phyloP scores from a whole-genome alignment of 176 grass and related monocot genomes.

The Phragmites australis region DNA sequence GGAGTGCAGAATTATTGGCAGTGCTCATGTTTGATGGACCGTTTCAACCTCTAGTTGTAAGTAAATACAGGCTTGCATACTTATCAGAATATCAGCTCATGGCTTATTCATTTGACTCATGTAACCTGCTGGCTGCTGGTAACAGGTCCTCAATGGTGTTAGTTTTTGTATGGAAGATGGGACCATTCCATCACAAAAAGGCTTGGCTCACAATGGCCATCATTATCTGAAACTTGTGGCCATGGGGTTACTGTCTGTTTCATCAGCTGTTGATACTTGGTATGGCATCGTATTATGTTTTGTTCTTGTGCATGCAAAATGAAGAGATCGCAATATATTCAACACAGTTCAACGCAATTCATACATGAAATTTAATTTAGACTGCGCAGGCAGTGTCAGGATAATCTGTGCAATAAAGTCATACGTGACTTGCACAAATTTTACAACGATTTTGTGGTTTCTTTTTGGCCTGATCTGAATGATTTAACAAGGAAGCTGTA shows the following conservation, averaged over 20 bases:
- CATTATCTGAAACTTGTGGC: neutral
- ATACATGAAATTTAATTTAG: neutral
- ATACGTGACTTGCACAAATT: too few species aligned
- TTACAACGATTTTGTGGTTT: too few species aligned
- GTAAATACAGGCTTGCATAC: neutral
- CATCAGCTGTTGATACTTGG: neutral
- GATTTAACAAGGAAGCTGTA: too few species aligned
- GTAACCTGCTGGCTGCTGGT: neutral
- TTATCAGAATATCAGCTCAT: neutral
- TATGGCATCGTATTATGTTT: neutral
- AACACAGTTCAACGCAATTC: neutral
- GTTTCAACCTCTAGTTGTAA: neutral
- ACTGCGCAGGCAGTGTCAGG: neutral
- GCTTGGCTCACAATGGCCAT: neutral
- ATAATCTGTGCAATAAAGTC: neutral
- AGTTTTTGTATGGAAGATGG: neutral
- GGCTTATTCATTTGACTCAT: neutral
- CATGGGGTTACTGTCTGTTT: neutral
- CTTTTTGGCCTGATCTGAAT: too few species aligned
- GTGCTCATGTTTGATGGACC: neutral
- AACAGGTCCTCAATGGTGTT: neutral
- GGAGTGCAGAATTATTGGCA: constrained; percentile 1
- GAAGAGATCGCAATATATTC: neutral
- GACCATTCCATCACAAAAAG: neutral
- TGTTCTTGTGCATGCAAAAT: neutral